Base-by-base conservation (phyloP, 1,139 yeast species). In the Pichiaceae sp. region DNA sequence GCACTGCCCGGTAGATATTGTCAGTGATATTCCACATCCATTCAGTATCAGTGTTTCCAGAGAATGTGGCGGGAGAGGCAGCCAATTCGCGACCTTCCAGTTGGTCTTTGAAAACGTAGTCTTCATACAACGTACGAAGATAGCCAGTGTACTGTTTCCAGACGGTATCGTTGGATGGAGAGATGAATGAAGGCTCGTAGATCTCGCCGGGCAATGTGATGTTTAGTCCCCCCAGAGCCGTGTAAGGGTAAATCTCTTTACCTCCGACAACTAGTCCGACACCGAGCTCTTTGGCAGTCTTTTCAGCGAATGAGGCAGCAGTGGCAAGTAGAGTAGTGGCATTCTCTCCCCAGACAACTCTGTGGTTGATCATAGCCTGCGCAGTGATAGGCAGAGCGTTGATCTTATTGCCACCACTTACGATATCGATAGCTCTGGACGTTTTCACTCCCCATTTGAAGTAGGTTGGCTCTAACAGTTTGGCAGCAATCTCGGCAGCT, bases 41-140 rank as follows among this genome's bases (percentile, higher is more conserved):
- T 53, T 74, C 72, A 7, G 96, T 85, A 56, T 86, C 96, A 2
- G 96, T 86, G 58, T 85, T 86, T 24, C 84, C 95, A 4, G 84
- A 69, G 75, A 82, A 72, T 36, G 83, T 53, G 15, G 73, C 64
- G 9, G 95, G 93, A 2, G 87, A 63, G 17, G 75, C 63, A 37
- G 80, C 64, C 24, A 78, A 59, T 20, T 74, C 65, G 29, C 63
- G 42, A 11, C 64, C 68, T 43, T 68, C 71, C 9, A 14, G 15
- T 38, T 59, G 54, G 29, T 70, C 64, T 59, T 66, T 21, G 60
- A 59, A 63, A n/a, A 64, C 49, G 41, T 68, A 47, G 21, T 71
- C 72, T 48, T 72, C 78, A 46, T 65, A 72, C 42, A 72, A 60
- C 44, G 65, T 59, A 38, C 73, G 56, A 33, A 70, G 60, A 3